Conservation (phyloP, 2,329 filamentous ascomycete genomes). For the Botrytis paeoniae region DNA sequence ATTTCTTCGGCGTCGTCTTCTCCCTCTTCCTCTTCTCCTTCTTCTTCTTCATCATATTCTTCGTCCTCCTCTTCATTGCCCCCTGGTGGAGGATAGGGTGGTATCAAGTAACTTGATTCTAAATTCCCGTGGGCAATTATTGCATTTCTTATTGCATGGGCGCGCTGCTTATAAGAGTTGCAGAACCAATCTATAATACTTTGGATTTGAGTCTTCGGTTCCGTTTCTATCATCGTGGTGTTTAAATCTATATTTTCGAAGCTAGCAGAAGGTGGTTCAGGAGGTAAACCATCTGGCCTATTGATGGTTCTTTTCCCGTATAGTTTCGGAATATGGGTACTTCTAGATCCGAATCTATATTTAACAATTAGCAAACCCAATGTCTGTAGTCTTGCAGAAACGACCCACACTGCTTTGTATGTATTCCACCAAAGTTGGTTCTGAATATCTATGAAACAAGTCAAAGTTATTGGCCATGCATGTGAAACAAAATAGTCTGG, state of each 20-base stretch:
- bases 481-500: neutral
- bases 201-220: neutral
- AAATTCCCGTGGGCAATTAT: neutral
- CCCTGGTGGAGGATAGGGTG: neutral
- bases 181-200: neutral
- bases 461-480: conserved; percentile 1
- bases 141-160: neutral
- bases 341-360: conserved; percentile 3
- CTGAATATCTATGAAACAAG: conserved; percentile 12
- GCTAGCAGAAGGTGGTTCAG: neutral
- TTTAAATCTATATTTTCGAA: neutral
- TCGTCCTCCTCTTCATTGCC: neutral
- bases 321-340: conserved; percentile 2
- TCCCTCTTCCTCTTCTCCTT: neutral
- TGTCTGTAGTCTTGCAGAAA: neutral
- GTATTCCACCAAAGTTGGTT: conserved; percentile 12
- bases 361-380: neutral
- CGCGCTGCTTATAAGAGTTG: neutral
- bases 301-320: conserved; percentile 6
- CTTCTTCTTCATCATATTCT: neutral
- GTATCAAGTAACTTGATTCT: neutral
- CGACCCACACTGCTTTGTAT: neutral
- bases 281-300: neutral
- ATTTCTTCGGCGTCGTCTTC: neutral
- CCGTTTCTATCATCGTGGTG: neutral